A percentile compares a stretch with the other conserved stretches of the same genome.
Evolutionary conservation across 192 early-diverging fungal genomes (phyloP).

Genomic region (Linnemannia hyalina): DNA sequence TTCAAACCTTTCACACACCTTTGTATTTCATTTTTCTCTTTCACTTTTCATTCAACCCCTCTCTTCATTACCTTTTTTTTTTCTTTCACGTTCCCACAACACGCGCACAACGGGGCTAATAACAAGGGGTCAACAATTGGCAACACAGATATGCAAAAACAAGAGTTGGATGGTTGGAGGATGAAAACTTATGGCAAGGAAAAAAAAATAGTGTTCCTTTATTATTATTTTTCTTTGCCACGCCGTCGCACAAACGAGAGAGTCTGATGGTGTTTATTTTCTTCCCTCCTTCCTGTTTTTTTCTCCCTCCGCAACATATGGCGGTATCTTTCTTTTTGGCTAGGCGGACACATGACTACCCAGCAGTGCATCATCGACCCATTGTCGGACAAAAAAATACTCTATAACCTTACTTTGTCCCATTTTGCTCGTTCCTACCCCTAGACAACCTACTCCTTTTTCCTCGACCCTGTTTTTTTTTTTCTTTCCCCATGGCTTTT

Average conservation of each 20-base stretch:
- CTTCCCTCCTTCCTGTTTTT: background rate
- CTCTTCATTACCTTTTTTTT: background rate
- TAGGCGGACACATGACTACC: background rate
- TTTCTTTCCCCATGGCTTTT: background rate
- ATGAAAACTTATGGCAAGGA: background rate
- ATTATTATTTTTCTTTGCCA: conserved; percentile 9
- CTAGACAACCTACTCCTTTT: background rate
- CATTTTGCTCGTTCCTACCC: background rate
- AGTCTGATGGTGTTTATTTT: background rate
- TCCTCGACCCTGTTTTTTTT: background rate
- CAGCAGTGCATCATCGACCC: background rate
- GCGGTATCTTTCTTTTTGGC: background rate
- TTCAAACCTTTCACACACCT: too few species aligned
- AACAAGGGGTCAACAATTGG: background rate
- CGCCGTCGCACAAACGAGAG: conserved; percentile 42
- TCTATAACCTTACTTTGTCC: background rate
- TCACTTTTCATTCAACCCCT: background rate
- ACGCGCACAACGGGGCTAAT: background rate
- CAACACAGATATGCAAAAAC: background rate
- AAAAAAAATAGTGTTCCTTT: background rate
- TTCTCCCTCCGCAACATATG: background rate
- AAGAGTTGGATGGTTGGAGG: background rate
- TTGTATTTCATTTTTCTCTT: background rate
- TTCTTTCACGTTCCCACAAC: background rate
- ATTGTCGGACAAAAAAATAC: conserved; percentile 4